These are phyloP conservation scores for Rubroboletus satanas DNA, from an alignment of 768 basidiomycete species.

Conservation along the genomic window DNA sequence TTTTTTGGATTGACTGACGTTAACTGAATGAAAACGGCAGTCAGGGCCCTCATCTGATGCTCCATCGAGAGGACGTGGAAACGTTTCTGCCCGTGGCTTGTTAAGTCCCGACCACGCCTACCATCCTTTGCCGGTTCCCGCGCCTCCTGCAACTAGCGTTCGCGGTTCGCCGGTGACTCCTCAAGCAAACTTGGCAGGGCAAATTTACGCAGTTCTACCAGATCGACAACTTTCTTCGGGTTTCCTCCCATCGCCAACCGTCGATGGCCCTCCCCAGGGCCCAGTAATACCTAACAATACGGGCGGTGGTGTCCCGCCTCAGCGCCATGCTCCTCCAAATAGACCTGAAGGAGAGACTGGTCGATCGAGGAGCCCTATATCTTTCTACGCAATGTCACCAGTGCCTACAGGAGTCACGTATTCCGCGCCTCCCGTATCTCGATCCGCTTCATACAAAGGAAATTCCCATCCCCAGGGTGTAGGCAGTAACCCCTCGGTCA, in stretches of 20 bases:
- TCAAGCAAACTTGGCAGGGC: constrained; percentile 10
- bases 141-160: constrained; percentile 7
- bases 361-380: constrained; percentile 20
- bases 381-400: constrained; percentile 26
- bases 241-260: constrained; percentile 8
- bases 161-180: constrained; percentile 11
- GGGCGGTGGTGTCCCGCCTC: constrained; percentile 6
- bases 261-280: constrained; percentile 6
- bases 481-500: constrained; percentile 17
- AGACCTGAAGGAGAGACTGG: constrained; percentile 17
- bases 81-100: constrained; percentile 11
- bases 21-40: constrained; percentile 14
- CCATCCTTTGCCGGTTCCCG: constrained; percentile 25
- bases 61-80: constrained; percentile 25
- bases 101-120: constrained; percentile 33
- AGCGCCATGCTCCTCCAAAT: constrained; percentile 11
- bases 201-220: constrained; percentile 7
- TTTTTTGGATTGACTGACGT: constrained; percentile 14
- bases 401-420: constrained; percentile 26
- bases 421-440: constrained; percentile 28
- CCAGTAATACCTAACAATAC: constrained; percentile 23
- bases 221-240: constrained; percentile 13
- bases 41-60: constrained; percentile 33
- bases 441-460: constrained; percentile 15
- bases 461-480: not conserved